Evolutionary conservation across 2,329 filamentous ascomycete species (phyloP), one percentile per base, ranked within the genome.

Genomic region (Nakataea oryzae): DNA sequence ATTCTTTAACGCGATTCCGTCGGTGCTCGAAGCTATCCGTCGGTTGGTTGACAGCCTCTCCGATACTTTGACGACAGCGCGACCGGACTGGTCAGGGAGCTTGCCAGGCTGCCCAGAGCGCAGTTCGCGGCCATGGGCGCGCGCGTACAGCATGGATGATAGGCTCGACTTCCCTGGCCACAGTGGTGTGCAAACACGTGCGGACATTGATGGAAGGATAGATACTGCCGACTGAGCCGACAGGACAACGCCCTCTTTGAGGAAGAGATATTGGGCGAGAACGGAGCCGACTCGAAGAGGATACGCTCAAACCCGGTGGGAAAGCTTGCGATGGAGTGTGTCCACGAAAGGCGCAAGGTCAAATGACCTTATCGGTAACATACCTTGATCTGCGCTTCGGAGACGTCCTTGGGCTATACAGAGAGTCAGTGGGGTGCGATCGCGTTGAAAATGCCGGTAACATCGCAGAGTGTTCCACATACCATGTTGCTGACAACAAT

Each of bases 331-430:
- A 66, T 34, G 55, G 60, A 62, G 63, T 54, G 62, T 80, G 85
- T 84, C 86, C 86, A 88, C 83, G 79, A 83, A 86, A 87, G 82
- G 85, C 86, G 85, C 82, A 83, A 81, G 86, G 81, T 73, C 77
- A 74, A 79, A 76, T 73, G 79, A 85, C 87, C 87, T 88, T 82
- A 89, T 85, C 82, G 87, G 92, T 89, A 92, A 99, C 95, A 96
- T 99, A 99, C 95, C 95, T 99, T 97, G 82, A 99, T 96, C 87
- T 96, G 91, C 81, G 81, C 81, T 85, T 97, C 93, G 79, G 87
- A 91, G 78, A 99, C 92, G 86, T 99, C 95, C 81, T 88, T 87
- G 76, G 95, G 95, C 91, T 97, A 69, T 41, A 21, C 2, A n/a
- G 41, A n/a, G 41, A 50, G 7, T 50, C 21, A 50, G 41, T 9